These are phyloP conservation scores for Monascus ruber DNA, from an alignment of 2,329 filamentous ascomycete genomes.

Conservation along the genomic window DNA sequence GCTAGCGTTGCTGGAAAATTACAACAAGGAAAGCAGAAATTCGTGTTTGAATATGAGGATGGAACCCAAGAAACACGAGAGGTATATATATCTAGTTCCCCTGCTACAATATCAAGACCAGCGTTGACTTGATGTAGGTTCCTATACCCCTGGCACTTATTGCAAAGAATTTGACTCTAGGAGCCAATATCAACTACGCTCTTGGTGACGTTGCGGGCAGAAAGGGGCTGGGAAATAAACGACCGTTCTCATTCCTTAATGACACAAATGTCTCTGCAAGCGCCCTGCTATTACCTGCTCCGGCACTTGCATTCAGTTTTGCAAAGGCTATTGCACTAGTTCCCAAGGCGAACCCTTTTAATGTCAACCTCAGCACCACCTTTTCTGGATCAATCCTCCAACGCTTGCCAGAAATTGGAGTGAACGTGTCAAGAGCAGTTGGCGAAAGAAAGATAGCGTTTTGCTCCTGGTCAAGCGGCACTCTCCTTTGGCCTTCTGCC, in stretches of 20 bases:
- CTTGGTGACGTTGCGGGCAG: constrained; percentile 16
- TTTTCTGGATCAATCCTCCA: constrained; percentile 17
- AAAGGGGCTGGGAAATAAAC: constrained; percentile 16
- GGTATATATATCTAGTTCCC: constrained; percentile 10
- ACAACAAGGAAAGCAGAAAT: constrained; percentile 10
- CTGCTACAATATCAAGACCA: background rate
- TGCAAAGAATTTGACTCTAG: constrained; percentile 19
- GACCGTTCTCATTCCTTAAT: constrained; percentile 20
- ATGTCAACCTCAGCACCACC: constrained; percentile 16
- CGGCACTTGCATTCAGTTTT: constrained; percentile 17
- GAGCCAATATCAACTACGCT: constrained; percentile 19
- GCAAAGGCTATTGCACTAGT: constrained; percentile 20
- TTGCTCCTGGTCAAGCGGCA: constrained; percentile 27
- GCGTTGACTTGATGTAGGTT: constrained; percentile 15
- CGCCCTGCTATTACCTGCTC: constrained; percentile 21
- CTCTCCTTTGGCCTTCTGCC: constrained; percentile 21
- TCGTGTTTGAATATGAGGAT: constrained; percentile 15
- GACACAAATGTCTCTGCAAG: constrained; percentile 18
- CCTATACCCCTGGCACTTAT: constrained; percentile 17
- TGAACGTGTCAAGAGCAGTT: constrained; percentile 22
- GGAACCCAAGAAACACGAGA: constrained; percentile 13
- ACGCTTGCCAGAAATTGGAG: constrained; percentile 18
- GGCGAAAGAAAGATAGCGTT: constrained; percentile 19
- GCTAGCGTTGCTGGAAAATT: constrained; percentile 22
- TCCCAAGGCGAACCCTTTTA: constrained; percentile 22